Percentiles rank a stretch among this genome's conserved stretches.
Evolutionary conservation across 1,284 basidiomycete species (phyloP).

Genomic region (Pseudozyma flocculosa): DNA sequence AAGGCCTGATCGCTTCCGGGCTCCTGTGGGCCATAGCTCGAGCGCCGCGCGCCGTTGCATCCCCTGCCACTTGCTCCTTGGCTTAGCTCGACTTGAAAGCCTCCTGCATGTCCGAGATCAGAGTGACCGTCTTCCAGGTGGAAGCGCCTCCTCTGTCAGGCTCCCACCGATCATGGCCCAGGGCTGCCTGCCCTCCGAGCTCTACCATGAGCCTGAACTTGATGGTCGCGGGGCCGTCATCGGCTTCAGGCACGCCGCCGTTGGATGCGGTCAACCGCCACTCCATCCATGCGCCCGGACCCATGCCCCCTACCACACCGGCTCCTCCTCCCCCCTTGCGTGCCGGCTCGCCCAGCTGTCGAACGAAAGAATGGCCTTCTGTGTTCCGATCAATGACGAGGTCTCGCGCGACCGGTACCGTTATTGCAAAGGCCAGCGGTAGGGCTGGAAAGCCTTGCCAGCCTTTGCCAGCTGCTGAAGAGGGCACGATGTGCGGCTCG

Average conservation of each 20-base stretch:
- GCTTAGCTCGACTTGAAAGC: too few species aligned
- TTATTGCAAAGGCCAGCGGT: constrained; percentile 1
- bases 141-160: not conserved
- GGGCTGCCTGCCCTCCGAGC: constrained; percentile 17
- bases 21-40: too few species aligned
- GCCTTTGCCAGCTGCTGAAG: constrained; percentile 7
- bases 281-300: constrained; percentile 32
- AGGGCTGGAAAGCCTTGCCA: constrained; percentile 17
- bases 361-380: constrained; percentile 20
- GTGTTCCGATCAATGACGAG: constrained; percentile 4
- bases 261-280: constrained; percentile 6
- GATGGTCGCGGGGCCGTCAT: not conserved
- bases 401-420: not conserved
- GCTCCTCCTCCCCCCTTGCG: constrained; percentile 27
- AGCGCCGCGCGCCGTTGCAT: too few species aligned
- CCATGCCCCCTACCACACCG: constrained; percentile 5
- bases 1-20: constrained; percentile 23
- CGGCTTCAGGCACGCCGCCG: too few species aligned
- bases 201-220: constrained; percentile 15
- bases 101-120: too few species aligned
- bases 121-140: not conserved
- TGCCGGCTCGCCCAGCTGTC: constrained; percentile 16
- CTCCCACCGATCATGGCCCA: constrained; percentile 26
- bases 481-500: not conserved
- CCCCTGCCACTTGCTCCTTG: too few species aligned